Evolutionary conservation across 2,329 filamentous ascomycete genomes (phyloP).

Genomic region (Fusarium veterinarium): DNA sequence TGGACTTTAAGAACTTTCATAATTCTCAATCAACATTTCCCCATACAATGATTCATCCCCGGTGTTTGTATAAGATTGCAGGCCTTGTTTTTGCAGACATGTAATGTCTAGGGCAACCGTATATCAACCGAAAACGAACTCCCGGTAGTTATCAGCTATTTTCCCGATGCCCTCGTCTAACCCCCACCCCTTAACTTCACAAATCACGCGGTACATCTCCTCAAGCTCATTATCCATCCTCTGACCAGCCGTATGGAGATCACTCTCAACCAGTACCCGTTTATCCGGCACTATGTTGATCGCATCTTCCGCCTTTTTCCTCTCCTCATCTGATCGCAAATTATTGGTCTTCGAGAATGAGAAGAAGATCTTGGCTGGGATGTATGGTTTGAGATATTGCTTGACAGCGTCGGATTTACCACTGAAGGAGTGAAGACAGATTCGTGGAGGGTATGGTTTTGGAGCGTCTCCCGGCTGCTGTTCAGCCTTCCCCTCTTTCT

Average conservation of each 20-base stretch:
- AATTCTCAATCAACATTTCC: too few species aligned
- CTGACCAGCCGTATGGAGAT: slow-evolving; percentile 82
- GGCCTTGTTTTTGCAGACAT: accelerated
- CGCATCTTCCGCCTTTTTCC: slow-evolving; percentile 67
- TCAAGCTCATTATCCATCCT: slow-evolving; percentile 82
- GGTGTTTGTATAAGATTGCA: accelerated
- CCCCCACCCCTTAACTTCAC: slow-evolving; percentile 78
- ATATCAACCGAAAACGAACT: slow-evolving; percentile 73
- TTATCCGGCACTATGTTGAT: slow-evolving; percentile 79
- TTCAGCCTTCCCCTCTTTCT: neutral
- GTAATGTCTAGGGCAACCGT: accelerated
- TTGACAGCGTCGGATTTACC: slow-evolving; percentile 78
- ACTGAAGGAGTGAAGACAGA: slow-evolving; percentile 92
- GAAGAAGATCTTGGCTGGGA: slow-evolving; percentile 82
- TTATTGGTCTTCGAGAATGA: slow-evolving; percentile 89
- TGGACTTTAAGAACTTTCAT: neutral
- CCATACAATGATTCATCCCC: accelerated
- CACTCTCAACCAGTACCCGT: slow-evolving; percentile 84
- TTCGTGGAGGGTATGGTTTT: slow-evolving; percentile 74
- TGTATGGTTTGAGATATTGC: slow-evolving; percentile 77
- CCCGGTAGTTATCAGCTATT: slow-evolving; percentile 78
- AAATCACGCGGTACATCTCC: slow-evolving; percentile 76
- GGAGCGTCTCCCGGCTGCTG: too few species aligned
- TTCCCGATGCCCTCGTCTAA: slow-evolving; percentile 74
- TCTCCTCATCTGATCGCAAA: slow-evolving; percentile 63